phyloP scores from a whole-genome alignment of 495 filamentous ascomycete genomes.

The Penicillium maclennaniae region DNA sequence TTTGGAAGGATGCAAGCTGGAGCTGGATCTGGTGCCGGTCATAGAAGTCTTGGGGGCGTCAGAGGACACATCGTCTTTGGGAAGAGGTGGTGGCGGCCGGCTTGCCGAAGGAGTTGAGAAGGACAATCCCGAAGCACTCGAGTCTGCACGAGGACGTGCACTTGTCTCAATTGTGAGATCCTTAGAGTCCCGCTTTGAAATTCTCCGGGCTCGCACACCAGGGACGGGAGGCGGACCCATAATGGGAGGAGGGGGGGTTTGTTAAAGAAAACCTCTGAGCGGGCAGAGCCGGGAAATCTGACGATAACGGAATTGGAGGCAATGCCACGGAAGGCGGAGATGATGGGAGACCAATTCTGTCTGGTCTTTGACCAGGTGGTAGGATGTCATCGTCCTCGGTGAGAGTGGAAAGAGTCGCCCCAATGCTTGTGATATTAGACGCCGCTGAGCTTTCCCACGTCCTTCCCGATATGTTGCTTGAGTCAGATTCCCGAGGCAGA shows the following conservation, averaged over 20 bases:
- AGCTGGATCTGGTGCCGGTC: slow-evolving; percentile 17
- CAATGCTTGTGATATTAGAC: slow-evolving; percentile 72
- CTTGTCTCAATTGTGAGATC: slow-evolving; percentile 89
- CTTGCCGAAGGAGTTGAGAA: slow-evolving; percentile 20
- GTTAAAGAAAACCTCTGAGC: slow-evolving; percentile 22
- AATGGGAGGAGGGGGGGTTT: slow-evolving; percentile 27
- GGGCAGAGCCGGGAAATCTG: slow-evolving; percentile 22
- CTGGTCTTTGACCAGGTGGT: slow-evolving; percentile 26
- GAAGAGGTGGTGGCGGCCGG: slow-evolving; percentile 27
- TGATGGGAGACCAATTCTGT: slow-evolving; percentile 28
- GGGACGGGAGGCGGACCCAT: slow-evolving; percentile 40
- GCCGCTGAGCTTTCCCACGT: slow-evolving; percentile 86
- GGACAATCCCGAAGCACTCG: slow-evolving; percentile 37
- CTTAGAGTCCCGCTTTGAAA: slow-evolving; percentile 73
- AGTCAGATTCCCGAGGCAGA: slow-evolving; percentile 83
- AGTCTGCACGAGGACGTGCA: slow-evolving; percentile 40
- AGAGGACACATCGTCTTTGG: slow-evolving; percentile 26
- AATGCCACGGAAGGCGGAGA: slow-evolving; percentile 26
- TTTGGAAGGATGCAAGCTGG: slow-evolving; percentile 21
- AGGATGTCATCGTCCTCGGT: slow-evolving; percentile 55
- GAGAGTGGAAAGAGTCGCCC: slow-evolving; percentile 70
- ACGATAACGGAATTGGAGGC: slow-evolving; percentile 26
- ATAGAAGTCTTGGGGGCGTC: slow-evolving; percentile 23
- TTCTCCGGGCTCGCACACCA: slow-evolving; percentile 72
- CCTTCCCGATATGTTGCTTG: slow-evolving; percentile 75